Evolutionary conservation across 2,329 filamentous ascomycete genomes (phyloP), one percentile per base, ranked within the genome.

Genomic region (Sporothrix protearum): DNA sequence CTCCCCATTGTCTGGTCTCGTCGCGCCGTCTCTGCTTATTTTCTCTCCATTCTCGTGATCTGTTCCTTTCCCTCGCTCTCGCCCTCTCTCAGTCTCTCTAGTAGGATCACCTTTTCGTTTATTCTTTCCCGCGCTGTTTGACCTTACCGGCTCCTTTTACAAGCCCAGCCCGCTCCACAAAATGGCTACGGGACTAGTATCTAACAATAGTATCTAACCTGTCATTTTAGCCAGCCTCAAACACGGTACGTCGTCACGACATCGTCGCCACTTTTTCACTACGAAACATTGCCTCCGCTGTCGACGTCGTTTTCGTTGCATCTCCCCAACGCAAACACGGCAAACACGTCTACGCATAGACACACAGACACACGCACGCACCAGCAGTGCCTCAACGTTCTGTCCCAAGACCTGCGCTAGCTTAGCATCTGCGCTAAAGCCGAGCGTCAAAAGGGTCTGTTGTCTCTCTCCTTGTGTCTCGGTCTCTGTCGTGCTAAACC

Each of bases 391-490:
- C 59, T 66, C 49, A 12, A 55, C 45, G 61, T 64, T 47, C 61
- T 28, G 49, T 30, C n/a, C 47, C 33, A 22, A 57, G 51, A n/a
- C 16, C 14, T 55, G 22, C 51, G 64, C 51, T 51, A 55, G 42
- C 53, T 69, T 67, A 36, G 55, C 68, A 66, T 45, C 49, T 61
- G 33, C 71, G 59, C 45, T 55, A 74, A 72, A 70, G 67, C 71
- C 68, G 68, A 55, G 47, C 67, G 49, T 68, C 51, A 33, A 71
- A 47, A 70, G 67, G 72, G 72, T 68, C 69, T 64, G 59, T 68
- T 61, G 59, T 66, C 71, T 68, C 68, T 33, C 25, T n/a, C 63
- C 45, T 64, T 59, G 68, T 67, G 67, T 71, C 73, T 71, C 72
- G 63, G 71, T 49, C 61, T 57, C 70, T 33, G 36, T 69, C 49